Conservation (phyloP, 2,329 filamentous ascomycete species). For the Monilinia laxa region DNA sequence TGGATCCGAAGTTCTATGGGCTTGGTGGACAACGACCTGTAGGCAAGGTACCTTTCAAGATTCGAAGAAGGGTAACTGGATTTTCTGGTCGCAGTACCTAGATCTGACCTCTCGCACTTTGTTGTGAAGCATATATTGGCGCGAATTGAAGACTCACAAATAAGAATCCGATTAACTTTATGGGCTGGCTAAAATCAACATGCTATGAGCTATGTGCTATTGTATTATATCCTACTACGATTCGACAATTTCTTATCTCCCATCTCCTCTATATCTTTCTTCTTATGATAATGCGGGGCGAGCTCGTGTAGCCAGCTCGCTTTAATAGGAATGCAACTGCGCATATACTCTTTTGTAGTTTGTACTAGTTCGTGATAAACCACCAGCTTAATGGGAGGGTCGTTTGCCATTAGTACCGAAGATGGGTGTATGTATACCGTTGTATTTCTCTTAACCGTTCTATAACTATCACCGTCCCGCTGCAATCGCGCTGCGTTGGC, state of each 20-base stretch:
- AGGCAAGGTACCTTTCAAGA: neutral
- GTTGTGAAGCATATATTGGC: no score
- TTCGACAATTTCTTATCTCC: constrained; percentile 78
- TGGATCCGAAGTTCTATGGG: neutral
- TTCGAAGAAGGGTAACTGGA: neutral
- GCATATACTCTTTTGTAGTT: constrained; percentile 90
- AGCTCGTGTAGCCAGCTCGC: constrained; percentile 83
- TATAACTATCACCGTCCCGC: constrained; percentile 80
- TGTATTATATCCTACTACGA: constrained; percentile 16
- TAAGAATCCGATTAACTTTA: neutral
- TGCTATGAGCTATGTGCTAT: constrained; percentile 1
- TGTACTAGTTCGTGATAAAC: constrained; percentile 83
- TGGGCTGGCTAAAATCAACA: neutral
- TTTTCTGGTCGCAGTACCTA: no score
- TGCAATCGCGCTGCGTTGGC: constrained; percentile 84
- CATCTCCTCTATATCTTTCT: constrained; percentile 79
- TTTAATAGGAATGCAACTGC: constrained; percentile 81
- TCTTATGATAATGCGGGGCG: constrained; percentile 93
- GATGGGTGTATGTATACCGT: constrained; percentile 91
- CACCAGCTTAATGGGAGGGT: constrained; percentile 77
- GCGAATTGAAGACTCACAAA: neutral
- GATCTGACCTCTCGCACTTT: no score
- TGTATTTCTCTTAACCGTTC: constrained; percentile 86
- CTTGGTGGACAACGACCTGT: neutral
- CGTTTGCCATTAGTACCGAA: constrained; percentile 73